These are phyloP conservation scores for Serpula lacrymans DNA, from an alignment of 768 basidiomycete species.

Conservation along the genomic window DNA sequence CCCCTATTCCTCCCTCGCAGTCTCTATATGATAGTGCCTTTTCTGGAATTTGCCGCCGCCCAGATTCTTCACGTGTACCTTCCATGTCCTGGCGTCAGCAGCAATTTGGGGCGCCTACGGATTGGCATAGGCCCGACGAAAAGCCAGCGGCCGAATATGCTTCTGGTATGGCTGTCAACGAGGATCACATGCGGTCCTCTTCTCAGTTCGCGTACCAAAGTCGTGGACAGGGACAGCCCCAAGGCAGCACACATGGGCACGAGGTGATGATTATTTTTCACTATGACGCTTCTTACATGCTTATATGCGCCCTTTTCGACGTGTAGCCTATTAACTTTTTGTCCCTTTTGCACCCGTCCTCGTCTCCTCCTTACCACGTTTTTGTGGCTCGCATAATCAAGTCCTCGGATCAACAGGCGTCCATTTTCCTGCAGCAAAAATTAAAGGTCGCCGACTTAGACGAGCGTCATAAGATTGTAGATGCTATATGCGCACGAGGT, in stretches of 20 bases:
- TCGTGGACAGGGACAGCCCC: conserved; percentile 19
- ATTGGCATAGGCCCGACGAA: conserved; percentile 44
- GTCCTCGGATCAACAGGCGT: conserved; percentile 87
- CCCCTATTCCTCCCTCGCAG: conserved; percentile 35
- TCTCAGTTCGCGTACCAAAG: conserved; percentile 19
- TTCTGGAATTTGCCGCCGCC: conserved; percentile 20
- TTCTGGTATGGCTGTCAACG: conserved; percentile 16
- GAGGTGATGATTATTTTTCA: conserved; percentile 42
- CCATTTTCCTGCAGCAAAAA: conserved; percentile 88
- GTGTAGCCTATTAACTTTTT: conserved; percentile 84
- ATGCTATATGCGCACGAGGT: conserved; percentile 79
- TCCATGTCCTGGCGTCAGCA: conserved; percentile 22
- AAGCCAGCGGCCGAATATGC: conserved; percentile 18
- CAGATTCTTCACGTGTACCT: conserved; percentile 12
- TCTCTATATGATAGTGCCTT: conserved; percentile 31
- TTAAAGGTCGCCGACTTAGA: conserved; percentile 79
- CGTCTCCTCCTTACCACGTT: conserved; percentile 77
- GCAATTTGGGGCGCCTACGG: conserved; percentile 26
- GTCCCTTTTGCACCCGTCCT: conserved; percentile 79
- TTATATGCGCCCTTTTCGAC: conserved; percentile 7
- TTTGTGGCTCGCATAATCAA: conserved; percentile 87
- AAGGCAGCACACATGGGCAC: conserved; percentile 30
- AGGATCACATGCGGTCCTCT: conserved; percentile 27
- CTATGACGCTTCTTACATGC: conserved; percentile 12
- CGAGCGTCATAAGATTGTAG: conserved; percentile 80